Evolutionary conservation across 179 eudicot species (phyloP).

Genomic region (Sideroxylon spinosum): DNA sequence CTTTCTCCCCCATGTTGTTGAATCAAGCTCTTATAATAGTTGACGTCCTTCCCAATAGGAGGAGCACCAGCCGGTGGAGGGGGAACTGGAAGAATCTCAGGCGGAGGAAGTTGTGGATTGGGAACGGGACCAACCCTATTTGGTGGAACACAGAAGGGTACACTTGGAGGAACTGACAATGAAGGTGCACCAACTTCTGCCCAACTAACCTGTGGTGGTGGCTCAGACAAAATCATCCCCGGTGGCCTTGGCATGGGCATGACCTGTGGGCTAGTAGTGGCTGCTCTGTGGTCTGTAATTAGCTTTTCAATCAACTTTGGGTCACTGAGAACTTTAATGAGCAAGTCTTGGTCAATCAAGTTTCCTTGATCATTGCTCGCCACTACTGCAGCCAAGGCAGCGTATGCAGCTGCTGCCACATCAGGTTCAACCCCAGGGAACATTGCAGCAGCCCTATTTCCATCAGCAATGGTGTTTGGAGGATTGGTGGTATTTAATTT

Average conservation of each 20-base stretch:
- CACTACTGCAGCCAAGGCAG: conserved; percentile 43
- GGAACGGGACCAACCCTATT: conserved; percentile 23
- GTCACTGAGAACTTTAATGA: conserved; percentile 50
- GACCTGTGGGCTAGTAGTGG: conserved; percentile 22
- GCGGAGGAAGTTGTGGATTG: conserved; percentile 18
- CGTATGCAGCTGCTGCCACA: conserved; percentile 40
- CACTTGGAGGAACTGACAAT: conserved; percentile 23
- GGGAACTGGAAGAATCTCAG: conserved; percentile 21
- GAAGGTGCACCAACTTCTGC: conserved; percentile 28
- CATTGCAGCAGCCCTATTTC: conserved; percentile 26
- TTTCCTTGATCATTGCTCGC: conserved; percentile 36
- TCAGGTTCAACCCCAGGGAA: conserved; percentile 34
- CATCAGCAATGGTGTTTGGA: conserved; percentile 23
- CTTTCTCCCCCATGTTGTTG: conserved; percentile 77
- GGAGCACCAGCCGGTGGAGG: conserved; percentile 24
- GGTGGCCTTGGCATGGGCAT: conserved; percentile 23
- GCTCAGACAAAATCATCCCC: conserved; percentile 19
- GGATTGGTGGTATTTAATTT: conserved; percentile 7
- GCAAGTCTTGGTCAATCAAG: conserved; percentile 55
- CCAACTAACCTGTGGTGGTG: conserved; percentile 29
- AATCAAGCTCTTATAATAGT: conserved; percentile 68
- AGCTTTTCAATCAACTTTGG: conserved; percentile 50
- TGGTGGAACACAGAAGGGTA: conserved; percentile 31
- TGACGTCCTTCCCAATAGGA: conserved; percentile 46
- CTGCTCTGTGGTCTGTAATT: conserved; percentile 32